phyloP scores from a whole-genome alignment of 192 early-diverging fungal genomes.

The Backusella macrospora region DNA sequence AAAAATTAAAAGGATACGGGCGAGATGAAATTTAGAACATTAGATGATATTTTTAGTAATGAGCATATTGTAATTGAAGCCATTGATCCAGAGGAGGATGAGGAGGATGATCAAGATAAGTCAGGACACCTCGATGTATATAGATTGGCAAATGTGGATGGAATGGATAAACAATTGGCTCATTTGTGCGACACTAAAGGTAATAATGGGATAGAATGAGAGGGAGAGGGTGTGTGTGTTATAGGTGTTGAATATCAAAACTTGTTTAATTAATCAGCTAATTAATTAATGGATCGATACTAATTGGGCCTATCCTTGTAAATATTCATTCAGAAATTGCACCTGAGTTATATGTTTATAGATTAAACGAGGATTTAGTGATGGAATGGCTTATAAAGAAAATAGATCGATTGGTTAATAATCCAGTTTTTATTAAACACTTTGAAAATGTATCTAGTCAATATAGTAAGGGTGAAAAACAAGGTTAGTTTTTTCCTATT shows the following conservation, averaged over 20 bases:
- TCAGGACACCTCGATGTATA: conserved; percentile 1
- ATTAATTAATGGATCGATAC: too few species aligned
- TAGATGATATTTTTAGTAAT: conserved; percentile 22
- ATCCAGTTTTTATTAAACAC: not conserved
- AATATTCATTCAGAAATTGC: not conserved
- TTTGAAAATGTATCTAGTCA: not conserved
- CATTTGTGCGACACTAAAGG: conserved; percentile 24
- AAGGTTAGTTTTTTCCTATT: not conserved
- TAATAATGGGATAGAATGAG: not conserved
- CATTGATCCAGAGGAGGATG: not conserved
- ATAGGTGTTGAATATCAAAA: too few species aligned
- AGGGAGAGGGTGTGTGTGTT: not conserved
- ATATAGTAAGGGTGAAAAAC: not conserved
- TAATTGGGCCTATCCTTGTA: not conserved
- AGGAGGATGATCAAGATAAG: not conserved
- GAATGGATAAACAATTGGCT: not conserved
- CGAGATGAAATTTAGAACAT: conserved; percentile 1
- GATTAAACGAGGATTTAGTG: conserved; percentile 6
- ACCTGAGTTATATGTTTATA: conserved; percentile 11
- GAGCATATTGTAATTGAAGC: not conserved
- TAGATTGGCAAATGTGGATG: conserved; percentile 5
- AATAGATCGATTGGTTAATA: not conserved
- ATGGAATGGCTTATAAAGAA: conserved; percentile 15
- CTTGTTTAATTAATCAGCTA: too few species aligned
- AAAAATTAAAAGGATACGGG: not conserved